Conservation (phyloP, 202 grass and related monocot species). For the Eragrostis tef region DNA sequence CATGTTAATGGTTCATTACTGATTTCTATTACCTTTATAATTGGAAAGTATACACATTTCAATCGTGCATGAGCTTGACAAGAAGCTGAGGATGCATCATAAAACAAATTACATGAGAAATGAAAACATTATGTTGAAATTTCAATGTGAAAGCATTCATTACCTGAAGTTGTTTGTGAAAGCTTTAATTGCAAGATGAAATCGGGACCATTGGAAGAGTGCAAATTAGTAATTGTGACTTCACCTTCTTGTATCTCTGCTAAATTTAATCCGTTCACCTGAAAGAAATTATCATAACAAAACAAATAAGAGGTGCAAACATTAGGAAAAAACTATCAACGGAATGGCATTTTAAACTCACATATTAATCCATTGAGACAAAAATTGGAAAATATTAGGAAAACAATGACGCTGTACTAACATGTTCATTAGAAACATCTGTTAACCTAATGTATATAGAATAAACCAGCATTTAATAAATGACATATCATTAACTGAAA, state of each 20-base stretch:
- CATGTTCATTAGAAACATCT: not conserved
- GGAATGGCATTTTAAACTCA: not conserved
- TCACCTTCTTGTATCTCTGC: slow-evolving; percentile 61
- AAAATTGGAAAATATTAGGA: not conserved
- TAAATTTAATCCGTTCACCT: slow-evolving; percentile 62
- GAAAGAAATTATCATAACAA: slow-evolving; percentile 30
- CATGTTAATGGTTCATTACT: slow-evolving; percentile 17
- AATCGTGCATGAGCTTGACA: slow-evolving; percentile 50
- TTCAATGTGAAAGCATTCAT: slow-evolving; percentile 15
- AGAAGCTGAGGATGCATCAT: slow-evolving; percentile 32
- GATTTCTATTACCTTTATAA: slow-evolving; percentile 57
- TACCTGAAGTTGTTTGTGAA: slow-evolving; percentile 17
- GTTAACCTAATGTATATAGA: not conserved
- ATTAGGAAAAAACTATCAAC: not conserved
- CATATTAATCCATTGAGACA: not conserved
- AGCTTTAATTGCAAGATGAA: slow-evolving; percentile 52
- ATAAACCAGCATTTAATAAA: not conserved
- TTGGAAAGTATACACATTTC: slow-evolving; percentile 66
- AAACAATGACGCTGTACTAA: not conserved
- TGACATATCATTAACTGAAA: slow-evolving; percentile 8
- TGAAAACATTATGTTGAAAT: not conserved
- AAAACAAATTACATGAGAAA: slow-evolving; percentile 17
- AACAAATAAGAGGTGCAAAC: not conserved
- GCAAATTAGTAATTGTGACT: slow-evolving; percentile 55
- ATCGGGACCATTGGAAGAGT: slow-evolving; percentile 65